phyloP scores from a whole-genome alignment of 306 rosid genomes.

The Quercus wislizeni region DNA sequence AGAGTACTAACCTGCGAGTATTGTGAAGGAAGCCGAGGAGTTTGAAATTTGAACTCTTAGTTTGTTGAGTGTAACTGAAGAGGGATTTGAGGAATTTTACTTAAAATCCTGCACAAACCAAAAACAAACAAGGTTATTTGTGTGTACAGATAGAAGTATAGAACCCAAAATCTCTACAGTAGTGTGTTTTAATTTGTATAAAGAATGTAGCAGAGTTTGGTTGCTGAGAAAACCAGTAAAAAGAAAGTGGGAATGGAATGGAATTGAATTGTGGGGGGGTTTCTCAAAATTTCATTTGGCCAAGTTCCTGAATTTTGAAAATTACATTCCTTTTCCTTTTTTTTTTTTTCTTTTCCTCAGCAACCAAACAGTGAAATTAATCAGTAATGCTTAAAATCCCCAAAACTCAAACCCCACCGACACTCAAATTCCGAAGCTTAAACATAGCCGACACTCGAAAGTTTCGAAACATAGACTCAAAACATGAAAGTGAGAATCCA shows the following conservation, averaged over 20 bases:
- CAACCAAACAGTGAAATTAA: constrained; percentile 3
- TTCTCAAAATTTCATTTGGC: not conserved
- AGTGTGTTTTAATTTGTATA: not conserved
- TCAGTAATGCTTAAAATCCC: not conserved
- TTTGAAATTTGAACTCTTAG: not conserved
- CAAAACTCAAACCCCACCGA: not conserved
- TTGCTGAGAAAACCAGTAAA: not conserved
- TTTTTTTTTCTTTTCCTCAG: constrained; percentile 1
- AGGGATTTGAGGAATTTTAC: not conserved
- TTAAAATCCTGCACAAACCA: not conserved
- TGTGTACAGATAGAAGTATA: not conserved
- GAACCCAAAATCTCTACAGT: not conserved
- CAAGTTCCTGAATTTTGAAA: not conserved
- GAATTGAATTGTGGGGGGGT: not conserved
- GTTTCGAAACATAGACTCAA: not conserved
- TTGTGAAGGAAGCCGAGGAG: not conserved
- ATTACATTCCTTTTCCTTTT: not conserved
- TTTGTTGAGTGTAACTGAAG: constrained; percentile 3
- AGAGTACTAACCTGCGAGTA: not conserved
- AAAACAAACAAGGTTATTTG: not conserved
- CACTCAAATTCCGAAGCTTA: not conserved
- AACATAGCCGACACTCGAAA: constrained; percentile 7
- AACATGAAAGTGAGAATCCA: not conserved
- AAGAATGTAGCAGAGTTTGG: not conserved
- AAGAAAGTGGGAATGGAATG: not conserved